Evolutionary conservation across 441 rosid species (phyloP).

Genomic region (Metrosideros polymorpha): DNA sequence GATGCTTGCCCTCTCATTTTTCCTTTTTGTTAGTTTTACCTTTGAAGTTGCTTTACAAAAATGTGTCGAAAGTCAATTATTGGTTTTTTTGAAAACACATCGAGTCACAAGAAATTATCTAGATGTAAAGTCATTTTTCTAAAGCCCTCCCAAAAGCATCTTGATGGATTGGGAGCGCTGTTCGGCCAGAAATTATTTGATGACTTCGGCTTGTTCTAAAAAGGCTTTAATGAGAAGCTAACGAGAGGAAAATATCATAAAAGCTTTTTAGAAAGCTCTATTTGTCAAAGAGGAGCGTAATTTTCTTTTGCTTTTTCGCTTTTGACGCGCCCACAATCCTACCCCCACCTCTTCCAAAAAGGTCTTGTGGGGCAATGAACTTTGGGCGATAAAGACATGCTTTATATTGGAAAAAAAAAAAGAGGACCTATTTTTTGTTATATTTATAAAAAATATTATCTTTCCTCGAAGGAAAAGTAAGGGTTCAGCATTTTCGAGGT

Average conservation of each 20-base stretch:
- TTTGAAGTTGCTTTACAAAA: not conserved
- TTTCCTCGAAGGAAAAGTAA: not conserved
- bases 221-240: not conserved
- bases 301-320: conserved; percentile 7
- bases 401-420: not conserved
- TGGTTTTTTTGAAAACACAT: not conserved
- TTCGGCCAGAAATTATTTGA: no score
- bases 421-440: not conserved
- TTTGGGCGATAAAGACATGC: not conserved
- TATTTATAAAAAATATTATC: not conserved
- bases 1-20: not conserved
- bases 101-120: not conserved
- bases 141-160: not conserved
- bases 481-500: not conserved
- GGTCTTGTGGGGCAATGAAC: not conserved
- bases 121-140: not conserved
- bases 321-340: conserved; percentile 14
- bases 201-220: not conserved
- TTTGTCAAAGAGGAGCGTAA: not conserved
- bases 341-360: not conserved
- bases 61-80: not conserved
- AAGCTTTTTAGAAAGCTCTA: not conserved
- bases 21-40: not conserved
- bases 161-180: no score
- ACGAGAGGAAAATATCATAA: not conserved